These are phyloP conservation scores for Lachnellula occidentalis DNA, from an alignment of 2,329 filamentous ascomycete genomes.

Conservation along the genomic window DNA sequence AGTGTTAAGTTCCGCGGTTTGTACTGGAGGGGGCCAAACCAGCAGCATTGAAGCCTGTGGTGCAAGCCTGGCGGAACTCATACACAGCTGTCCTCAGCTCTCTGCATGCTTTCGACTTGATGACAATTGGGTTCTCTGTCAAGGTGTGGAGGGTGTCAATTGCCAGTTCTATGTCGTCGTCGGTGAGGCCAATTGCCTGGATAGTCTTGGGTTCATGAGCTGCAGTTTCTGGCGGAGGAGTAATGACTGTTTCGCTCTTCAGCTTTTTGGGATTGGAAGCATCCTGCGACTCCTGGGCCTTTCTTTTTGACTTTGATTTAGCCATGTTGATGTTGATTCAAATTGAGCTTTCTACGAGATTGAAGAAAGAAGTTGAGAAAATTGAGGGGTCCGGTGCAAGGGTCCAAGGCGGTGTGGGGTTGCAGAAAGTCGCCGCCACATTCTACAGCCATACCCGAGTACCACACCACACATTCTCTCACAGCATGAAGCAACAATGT, in stretches of 20 bases:
- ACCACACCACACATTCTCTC: no score
- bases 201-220: constrained; percentile 44
- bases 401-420: neutral
- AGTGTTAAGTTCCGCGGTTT: constrained; percentile 2
- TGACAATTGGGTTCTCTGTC: constrained; percentile 52
- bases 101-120: constrained; percentile 64
- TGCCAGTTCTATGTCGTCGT: constrained; percentile 64
- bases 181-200: constrained; percentile 50
- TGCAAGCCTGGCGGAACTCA: constrained; percentile 63
- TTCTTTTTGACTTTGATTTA: constrained; percentile 42
- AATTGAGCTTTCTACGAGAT: constrained; percentile 17
- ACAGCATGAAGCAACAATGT: no score
- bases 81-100: constrained; percentile 62
- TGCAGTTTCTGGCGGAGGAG: constrained; percentile 33
- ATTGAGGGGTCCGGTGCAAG: neutral
- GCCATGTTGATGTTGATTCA: constrained; percentile 38
- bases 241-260: constrained; percentile 33
- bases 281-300: constrained; percentile 38
- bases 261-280: constrained; percentile 34
- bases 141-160: constrained; percentile 58
- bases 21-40: constrained; percentile 32
- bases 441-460: neutral
- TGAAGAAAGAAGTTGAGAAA: neutral
- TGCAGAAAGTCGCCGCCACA: neutral
- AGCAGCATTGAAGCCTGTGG: constrained; percentile 56